Base-by-base conservation (phyloP, 2,329 filamentous ascomycete species). In the Rutstroemia sp. region DNA sequence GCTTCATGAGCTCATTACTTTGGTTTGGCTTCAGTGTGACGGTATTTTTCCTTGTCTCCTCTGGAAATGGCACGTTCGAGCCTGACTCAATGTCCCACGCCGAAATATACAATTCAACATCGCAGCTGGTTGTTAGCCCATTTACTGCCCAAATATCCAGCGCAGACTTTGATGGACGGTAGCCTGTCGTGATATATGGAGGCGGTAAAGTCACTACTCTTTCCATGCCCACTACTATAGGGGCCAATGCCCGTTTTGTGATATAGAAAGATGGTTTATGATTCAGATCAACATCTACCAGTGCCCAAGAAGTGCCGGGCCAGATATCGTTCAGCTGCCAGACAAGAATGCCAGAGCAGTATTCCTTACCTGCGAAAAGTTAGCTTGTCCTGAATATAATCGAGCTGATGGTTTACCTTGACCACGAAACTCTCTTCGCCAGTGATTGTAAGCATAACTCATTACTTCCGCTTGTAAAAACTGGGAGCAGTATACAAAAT, bases 251-350 rank as follows among this genome's bases (percentile, higher is more conserved):
- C 25, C 78, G 68, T 53, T 76, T 73, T 65, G 78, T 78, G 5
- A 77, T 75, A 60, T 78, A 80, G 66, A 77, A 80, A 25, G 73
- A 73, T 8, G 76, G 73, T 66, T 80, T 80, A 60, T 75, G 75
- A 44, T 75, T 71, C 51, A 72, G 69, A 58, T 76, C 76, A 61
- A 78, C 84, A 68, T 87, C 83, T 12, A 84, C 81, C 41, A 87
- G 76, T 0, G 83, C 75, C 84, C 84, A 87, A 27, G 78, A 82
- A 48, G 80, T 82, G 19, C 80, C 81, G 2, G 83, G 83, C 82
- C 83, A 87, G 70, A 82, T 86, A 69, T 88, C 84, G 63, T 87
- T 87, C 51, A 87, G 73, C 71, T 87, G 84, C 84, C 84, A 87
- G 5, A 86, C 81, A 45, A 87, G 70, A 10, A 81, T 82, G 17